Evolutionary conservation across 129 eudicot species (phyloP), one percentile per base, ranked within the genome.

Genomic region (Flaveria robusta): DNA sequence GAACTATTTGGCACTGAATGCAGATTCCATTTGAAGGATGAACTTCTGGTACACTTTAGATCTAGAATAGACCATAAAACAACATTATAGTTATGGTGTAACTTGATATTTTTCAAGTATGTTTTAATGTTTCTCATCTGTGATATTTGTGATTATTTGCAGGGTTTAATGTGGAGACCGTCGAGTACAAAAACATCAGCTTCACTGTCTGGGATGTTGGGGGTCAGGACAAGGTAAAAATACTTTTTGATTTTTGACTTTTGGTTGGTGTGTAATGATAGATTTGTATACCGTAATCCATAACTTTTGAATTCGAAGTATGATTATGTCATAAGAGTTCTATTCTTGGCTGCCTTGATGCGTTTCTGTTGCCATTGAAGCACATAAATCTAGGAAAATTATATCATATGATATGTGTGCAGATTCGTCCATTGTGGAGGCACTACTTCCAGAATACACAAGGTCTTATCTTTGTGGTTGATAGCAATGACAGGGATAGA

Each of bases 351-450:
- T 55, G 7, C 16, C 8, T 55, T 37, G 3, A 45, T 13, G 43
- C 15, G 39, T 55, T 0, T 24, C 15, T 42, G 16, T 68, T 41
- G 74, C 45, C 24, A 20, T 41, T 26, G 47, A 66, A 55, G 37
- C 69, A 43, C 47, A 9, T 66, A 9, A 10, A 23, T 26, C 37
- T 49, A 15, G 19, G 18, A 50, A 31, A 9, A 16, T 22, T n/a
- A 27, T 66, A 41, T 39, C 18, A 3, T 15, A 62, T 68, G 27
- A 26, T 45, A 51, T 27, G 15, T 54, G 34, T 27, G 81, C 87
- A 95, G 99, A 95, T 95, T 82, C 99, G 99, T 85, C 99, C 99
- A 72, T 79, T 95, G 80, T 95, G 99, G 99, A 95, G 99, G 91
- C 99, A 95, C 77, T 95, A 95, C 76, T 95, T 95, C 90, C 99